Percentiles rank a stretch among this genome's conserved stretches.
Evolutionary conservation across 495 filamentous ascomycete genomes (phyloP).

Genomic region (Penicillium manginii): DNA sequence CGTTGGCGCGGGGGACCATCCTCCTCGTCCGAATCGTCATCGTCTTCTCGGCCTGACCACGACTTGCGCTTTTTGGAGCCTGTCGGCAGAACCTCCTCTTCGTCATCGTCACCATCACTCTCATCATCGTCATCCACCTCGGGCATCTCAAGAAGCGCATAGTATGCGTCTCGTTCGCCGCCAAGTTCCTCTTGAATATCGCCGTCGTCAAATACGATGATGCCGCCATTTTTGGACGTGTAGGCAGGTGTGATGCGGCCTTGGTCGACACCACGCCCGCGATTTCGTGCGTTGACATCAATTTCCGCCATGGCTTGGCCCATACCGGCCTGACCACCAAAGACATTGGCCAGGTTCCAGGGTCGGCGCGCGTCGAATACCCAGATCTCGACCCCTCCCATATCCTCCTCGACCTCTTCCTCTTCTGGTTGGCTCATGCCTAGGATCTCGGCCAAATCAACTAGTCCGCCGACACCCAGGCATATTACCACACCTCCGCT

Average conservation of each 20-base stretch:
- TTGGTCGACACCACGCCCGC: constrained; percentile 54
- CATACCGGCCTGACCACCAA: constrained; percentile 67
- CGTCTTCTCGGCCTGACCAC: constrained; percentile 73
- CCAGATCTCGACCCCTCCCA: constrained; percentile 88
- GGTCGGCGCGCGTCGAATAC: constrained; percentile 87
- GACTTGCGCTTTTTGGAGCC: constrained; percentile 78
- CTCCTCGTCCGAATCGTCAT: constrained; percentile 69
- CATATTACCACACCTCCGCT: constrained; percentile 87
- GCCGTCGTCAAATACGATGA: constrained; percentile 93
- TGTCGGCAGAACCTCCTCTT: constrained; percentile 42
- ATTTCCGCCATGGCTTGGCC: constrained; percentile 47
- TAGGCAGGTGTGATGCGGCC: constrained; percentile 75
- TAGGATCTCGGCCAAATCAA: constrained; percentile 77
- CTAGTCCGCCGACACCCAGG: constrained; percentile 87
- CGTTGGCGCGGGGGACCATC: constrained; percentile 74
- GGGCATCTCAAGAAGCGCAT: constrained; percentile 83
- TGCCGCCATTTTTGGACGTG: constrained; percentile 76
- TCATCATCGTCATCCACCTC: constrained; percentile 73
- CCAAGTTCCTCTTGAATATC: constrained; percentile 89
- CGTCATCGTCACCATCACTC: constrained; percentile 52
- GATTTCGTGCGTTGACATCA: constrained; percentile 55
- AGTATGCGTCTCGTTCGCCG: constrained; percentile 77
- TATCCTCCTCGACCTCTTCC: constrained; percentile 62
- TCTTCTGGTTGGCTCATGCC: constrained; percentile 60
- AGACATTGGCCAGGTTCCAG: constrained; percentile 95